These are phyloP conservation scores for Mycosphaerella arachidis DNA, from an alignment of 2,329 filamentous ascomycete species.

Conservation along the genomic window DNA sequence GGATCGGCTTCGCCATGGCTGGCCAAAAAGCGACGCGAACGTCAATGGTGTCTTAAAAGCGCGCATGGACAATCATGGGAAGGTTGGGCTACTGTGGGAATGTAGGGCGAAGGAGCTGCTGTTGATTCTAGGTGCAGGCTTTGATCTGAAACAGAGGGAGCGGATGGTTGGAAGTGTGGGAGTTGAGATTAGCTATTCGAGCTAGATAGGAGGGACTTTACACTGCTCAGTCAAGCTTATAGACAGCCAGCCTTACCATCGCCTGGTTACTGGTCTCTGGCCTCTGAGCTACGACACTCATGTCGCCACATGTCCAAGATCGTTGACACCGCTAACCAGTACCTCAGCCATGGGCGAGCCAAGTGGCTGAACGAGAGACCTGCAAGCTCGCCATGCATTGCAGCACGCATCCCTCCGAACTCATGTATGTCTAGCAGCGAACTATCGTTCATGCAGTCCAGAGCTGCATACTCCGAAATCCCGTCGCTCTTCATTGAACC, in stretches of 20 bases:
- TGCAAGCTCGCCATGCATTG: neutral
- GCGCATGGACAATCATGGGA: constrained; percentile 80
- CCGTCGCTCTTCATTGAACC: neutral
- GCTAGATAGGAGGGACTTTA: constrained; percentile 15
- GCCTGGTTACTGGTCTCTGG: neutral
- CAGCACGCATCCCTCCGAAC: neutral
- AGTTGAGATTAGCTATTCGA: constrained; percentile 74
- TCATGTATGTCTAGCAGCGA: constrained; percentile 9
- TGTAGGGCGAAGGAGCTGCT: constrained; percentile 86
- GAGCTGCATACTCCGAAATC: neutral
- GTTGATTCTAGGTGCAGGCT: constrained; percentile 81
- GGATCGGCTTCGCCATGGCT: constrained; percentile 40
- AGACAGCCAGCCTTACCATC: neutral
- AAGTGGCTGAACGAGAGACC: neutral
- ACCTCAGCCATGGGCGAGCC: neutral
- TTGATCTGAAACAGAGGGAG: constrained; percentile 72
- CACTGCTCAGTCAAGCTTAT: neutral
- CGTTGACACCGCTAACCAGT: neutral
- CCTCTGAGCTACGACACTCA: neutral
- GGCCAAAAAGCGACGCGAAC: constrained; percentile 52
- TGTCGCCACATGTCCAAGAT: neutral
- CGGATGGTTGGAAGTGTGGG: constrained; percentile 73
- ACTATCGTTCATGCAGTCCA: constrained; percentile 10
- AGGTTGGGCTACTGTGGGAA: constrained; percentile 86
- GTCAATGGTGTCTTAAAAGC: constrained; percentile 87